phyloP scores from a whole-genome alignment of 306 rosid species.

The Echinosophora koreensis region DNA sequence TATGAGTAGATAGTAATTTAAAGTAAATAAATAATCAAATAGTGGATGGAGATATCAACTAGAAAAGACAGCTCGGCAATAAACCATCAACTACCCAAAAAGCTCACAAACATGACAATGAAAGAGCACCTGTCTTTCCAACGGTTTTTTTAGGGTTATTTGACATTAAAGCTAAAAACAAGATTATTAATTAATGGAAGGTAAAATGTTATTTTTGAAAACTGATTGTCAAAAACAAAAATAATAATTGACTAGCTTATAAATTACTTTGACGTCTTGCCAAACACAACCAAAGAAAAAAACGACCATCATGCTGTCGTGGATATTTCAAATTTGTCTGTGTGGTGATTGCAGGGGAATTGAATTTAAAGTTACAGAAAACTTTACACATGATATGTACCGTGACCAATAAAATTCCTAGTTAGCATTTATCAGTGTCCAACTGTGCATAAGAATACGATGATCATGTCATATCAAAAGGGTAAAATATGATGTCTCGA shows the following conservation, averaged over 20 bases:
- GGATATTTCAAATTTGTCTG: conserved; percentile 28
- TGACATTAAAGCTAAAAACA: too few relatives aligned
- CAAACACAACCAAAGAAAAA: background rate
- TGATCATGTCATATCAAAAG: conserved; percentile 31
- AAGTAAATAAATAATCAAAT: conserved; percentile 22
- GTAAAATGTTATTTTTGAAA: too few relatives aligned
- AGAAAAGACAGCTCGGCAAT: background rate
- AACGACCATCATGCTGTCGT: background rate
- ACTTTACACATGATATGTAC: conserved; percentile 1
- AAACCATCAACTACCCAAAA: conserved; percentile 34
- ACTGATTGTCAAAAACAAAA: too few relatives aligned
- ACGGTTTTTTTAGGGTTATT: background rate
- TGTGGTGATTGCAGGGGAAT: background rate
- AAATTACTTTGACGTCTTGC: too few relatives aligned
- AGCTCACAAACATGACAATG: conserved; percentile 24
- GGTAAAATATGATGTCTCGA: conserved; percentile 43
- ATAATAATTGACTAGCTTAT: too few relatives aligned
- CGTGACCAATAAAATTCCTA: conserved; percentile 42
- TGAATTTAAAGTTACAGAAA: background rate
- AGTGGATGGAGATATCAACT: conserved; percentile 26
- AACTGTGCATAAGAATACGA: conserved; percentile 7
- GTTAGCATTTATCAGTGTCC: background rate
- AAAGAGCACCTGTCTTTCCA: conserved; percentile 37
- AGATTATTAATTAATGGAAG: too few relatives aligned
- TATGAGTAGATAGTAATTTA: background rate